phyloP scores from a whole-genome alignment of 768 basidiomycete species.

The Glaciozyma martinii region DNA sequence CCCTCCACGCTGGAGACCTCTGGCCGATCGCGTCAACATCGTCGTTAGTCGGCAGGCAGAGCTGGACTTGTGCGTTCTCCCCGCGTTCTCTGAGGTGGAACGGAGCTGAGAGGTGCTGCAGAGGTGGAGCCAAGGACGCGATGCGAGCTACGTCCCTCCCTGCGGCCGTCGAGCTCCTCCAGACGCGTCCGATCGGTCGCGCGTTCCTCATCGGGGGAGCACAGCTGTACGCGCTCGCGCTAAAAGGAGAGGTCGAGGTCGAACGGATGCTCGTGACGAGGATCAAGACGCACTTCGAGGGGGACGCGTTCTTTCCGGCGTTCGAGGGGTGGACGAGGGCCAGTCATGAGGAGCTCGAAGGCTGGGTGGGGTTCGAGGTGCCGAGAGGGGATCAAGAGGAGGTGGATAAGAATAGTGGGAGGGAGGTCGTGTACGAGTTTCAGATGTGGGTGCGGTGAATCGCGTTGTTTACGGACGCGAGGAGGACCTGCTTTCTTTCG shows the following conservation, averaged over 20 bases:
- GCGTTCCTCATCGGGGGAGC: slow-evolving; percentile 89
- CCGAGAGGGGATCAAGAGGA: slow-evolving; percentile 54
- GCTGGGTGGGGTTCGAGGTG: slow-evolving; percentile 75
- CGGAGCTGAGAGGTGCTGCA: background rate
- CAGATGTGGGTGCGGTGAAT: slow-evolving; percentile 68
- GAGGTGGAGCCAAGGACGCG: slow-evolving; percentile 6
- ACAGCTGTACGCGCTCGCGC: slow-evolving; percentile 51
- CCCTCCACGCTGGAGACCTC: slow-evolving; percentile 69
- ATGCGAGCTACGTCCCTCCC: slow-evolving; percentile 24
- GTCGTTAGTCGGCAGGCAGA: slow-evolving; percentile 58
- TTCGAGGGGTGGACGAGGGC: slow-evolving; percentile 56
- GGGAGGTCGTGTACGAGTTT: slow-evolving; percentile 82
- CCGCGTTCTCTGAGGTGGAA: no score
- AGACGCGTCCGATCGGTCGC: slow-evolving; percentile 44
- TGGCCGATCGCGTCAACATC: slow-evolving; percentile 64
- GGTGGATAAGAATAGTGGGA: slow-evolving; percentile 66
- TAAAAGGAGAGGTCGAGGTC: slow-evolving; percentile 43
- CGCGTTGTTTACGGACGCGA: no score
- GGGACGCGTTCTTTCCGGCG: slow-evolving; percentile 79
- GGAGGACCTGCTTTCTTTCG: no score
- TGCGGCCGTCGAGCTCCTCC: slow-evolving; percentile 21
- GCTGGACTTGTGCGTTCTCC: slow-evolving; percentile 54
- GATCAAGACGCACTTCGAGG: slow-evolving; percentile 62
- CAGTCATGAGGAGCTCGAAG: slow-evolving; percentile 55
- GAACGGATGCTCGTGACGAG: slow-evolving; percentile 83